Evolutionary conservation across 1,284 basidiomycete genomes (phyloP).

Genomic region (Amylostereum chailletii): DNA sequence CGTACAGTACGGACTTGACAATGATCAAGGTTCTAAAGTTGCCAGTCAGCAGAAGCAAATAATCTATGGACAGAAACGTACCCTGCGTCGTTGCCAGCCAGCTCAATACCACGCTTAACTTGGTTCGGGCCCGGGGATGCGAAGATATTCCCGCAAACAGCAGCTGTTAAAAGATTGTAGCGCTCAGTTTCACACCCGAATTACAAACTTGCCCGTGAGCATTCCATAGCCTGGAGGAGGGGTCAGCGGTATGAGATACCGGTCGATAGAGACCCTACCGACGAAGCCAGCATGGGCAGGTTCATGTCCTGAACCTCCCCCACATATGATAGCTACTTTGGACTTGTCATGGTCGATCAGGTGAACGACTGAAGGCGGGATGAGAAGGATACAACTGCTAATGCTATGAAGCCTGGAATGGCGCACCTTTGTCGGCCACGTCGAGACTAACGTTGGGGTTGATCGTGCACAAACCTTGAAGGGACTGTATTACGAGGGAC

Average conservation of each 20-base stretch:
- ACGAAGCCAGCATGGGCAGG: slow-evolving; percentile 82
- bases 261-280: slow-evolving; percentile 30
- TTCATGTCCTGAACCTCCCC: slow-evolving; percentile 89
- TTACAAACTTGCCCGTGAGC: slow-evolving; percentile 49
- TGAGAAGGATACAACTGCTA: not conserved
- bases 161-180: slow-evolving; percentile 34
- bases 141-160: slow-evolving; percentile 83
- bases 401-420: not conserved
- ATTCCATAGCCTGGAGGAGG: slow-evolving; percentile 58
- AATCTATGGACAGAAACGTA: slow-evolving; percentile 21
- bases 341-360: slow-evolving; percentile 44
- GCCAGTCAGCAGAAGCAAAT: slow-evolving; percentile 6
- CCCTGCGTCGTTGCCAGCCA: slow-evolving; percentile 75
- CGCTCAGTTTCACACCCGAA: slow-evolving; percentile 4
- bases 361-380: slow-evolving; percentile 46
- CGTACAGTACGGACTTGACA: slow-evolving; percentile 61
- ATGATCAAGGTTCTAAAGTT: slow-evolving; percentile 63
- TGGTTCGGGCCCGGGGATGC: slow-evolving; percentile 84
- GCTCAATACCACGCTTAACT: slow-evolving; percentile 71
- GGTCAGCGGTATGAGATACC: not conserved
- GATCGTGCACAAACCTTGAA: slow-evolving; percentile 61
- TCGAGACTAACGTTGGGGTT: slow-evolving; percentile 71
- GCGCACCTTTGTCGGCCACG: slow-evolving; percentile 50
- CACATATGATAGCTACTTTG: slow-evolving; percentile 79
- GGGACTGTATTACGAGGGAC: slow-evolving; percentile 68